Evolutionary conservation across 1,139 yeast genomes (phyloP), one percentile per base, ranked within the genome.

Genomic region (Barnettozyma hawaiiensis): DNA sequence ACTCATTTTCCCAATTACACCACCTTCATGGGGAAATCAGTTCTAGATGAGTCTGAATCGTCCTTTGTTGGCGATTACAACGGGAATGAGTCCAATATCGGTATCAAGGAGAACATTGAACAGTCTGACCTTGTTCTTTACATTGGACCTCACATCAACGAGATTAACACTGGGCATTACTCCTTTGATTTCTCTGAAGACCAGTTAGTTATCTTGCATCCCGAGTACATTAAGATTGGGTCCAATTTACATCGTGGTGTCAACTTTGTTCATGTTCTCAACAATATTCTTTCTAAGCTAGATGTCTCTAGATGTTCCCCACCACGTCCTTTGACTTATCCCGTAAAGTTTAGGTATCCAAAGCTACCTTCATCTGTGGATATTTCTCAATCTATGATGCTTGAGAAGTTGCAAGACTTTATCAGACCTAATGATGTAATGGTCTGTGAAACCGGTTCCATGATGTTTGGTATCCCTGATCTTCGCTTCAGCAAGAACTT

Each of bases 371-470:
- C 62, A 16, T 50, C 58, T 5, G 34, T 48, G n/a, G 37, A 44
- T 4, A 48, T 59, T 16, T 57, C 61, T 2, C 60, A 59, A 45
- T 55, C 58, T 6, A 43, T 44, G 7, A 36, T 60, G 29, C 33
- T 54, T 52, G 41, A 47, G 51, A 41, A 49, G 45, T 26, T 51
- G 53, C 65, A 64, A 45, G 37, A 60, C 20, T 70, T 70, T 54
- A 57, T 86, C 35, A 65, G 70, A 55, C 78, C 81, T 21, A 73
- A 77, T 53, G 96, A 87, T 59, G 71, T 81, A 24, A 60, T 87
- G 18, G 71, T 89, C 37, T 73, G 80, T 42, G 96, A 89, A 54
- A 84, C 95, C 1, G 89, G 95, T 45, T 79, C 95, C 3, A 75
- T 85, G 59, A 78, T 81, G 65, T 86, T 85, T 64, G 89, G 82